Conservation (phyloP, 2,329 filamentous ascomycete species). For the Aspergillus alliaceus region DNA sequence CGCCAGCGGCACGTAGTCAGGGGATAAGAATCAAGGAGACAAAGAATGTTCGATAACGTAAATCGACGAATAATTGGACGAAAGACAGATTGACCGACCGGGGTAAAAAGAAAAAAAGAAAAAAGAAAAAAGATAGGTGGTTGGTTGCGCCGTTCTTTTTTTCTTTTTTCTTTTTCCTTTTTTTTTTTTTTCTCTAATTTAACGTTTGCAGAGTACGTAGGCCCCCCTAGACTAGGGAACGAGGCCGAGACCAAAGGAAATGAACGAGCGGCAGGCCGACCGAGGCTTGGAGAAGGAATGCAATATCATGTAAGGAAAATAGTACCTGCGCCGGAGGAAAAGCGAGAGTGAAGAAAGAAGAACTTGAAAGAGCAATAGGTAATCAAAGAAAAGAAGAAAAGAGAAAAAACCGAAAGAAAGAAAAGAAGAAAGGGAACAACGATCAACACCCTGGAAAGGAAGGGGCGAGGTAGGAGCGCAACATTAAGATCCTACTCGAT, state of each 20-base stretch:
- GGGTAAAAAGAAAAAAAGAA: neutral
- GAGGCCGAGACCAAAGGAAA: conserved; percentile 6
- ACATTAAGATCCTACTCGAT: neutral
- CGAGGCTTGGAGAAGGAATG: conserved; percentile 1
- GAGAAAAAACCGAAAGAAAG: neutral
- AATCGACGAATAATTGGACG: conserved; percentile 1
- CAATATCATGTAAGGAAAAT: neutral
- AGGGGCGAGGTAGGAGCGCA: neutral
- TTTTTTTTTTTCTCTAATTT: neutral
- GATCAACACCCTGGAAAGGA: neutral
- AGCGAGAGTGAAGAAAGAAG: neutral
- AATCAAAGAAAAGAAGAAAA: neutral
- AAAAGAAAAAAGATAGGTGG: neutral
- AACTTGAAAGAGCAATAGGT: neutral
- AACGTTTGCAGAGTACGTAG: neutral
- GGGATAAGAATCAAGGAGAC: conserved; percentile 16
- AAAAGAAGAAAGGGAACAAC: neutral
- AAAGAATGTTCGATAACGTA: conserved; percentile 6
- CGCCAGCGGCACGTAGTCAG: conserved; percentile 16
- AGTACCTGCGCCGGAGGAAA: neutral
- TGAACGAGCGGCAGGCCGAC: conserved; percentile 17
- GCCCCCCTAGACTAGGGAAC: conserved; percentile 11
- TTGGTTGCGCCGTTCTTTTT: conserved; percentile 7
- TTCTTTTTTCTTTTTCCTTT: conserved; percentile 3
- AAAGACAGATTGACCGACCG: neutral